Percentiles rank a stretch among this genome's conserved stretches.
Evolutionary conservation across 495 filamentous ascomycete genomes (phyloP).

Genomic region (Penicillium goetzii): DNA sequence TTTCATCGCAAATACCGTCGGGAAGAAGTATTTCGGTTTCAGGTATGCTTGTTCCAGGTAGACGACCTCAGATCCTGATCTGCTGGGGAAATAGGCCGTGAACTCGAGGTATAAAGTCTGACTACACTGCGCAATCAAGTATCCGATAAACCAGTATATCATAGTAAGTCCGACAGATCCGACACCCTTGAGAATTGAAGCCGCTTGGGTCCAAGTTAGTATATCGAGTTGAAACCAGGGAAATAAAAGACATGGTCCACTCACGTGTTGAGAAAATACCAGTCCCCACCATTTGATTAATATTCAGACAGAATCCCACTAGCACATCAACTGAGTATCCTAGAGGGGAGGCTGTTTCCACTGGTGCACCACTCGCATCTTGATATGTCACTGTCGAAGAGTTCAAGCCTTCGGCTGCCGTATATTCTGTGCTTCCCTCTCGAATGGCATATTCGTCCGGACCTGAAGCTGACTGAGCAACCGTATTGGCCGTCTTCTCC

Average conservation of each 20-base stretch:
- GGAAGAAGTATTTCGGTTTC: slow-evolving; percentile 62
- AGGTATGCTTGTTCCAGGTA: slow-evolving; percentile 70
- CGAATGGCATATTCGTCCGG: slow-evolving; percentile 18
- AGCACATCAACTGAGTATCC: slow-evolving; percentile 61
- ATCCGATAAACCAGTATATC: slow-evolving; percentile 65
- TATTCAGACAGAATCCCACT: slow-evolving; percentile 63
- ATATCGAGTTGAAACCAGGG: neutral
- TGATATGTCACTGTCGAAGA: slow-evolving; percentile 60
- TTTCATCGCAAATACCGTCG: slow-evolving; percentile 62
- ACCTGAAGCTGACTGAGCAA: slow-evolving; percentile 2
- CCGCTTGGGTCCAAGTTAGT: slow-evolving; percentile 39
- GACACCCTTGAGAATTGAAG: slow-evolving; percentile 56
- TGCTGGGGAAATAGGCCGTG: slow-evolving; percentile 64
- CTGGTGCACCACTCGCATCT: slow-evolving; percentile 64
- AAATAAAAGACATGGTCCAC: slow-evolving; percentile 17
- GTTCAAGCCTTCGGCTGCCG: slow-evolving; percentile 58
- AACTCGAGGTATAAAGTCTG: slow-evolving; percentile 63
- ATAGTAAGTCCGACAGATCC: slow-evolving; percentile 63
- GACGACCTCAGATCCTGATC: slow-evolving; percentile 66
- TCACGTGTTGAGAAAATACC: slow-evolving; percentile 67
- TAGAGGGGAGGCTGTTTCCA: slow-evolving; percentile 60
- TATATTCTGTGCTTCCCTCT: slow-evolving; percentile 52
- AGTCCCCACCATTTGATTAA: slow-evolving; percentile 69
- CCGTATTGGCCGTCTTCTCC: slow-evolving; percentile 6
- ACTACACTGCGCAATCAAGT: slow-evolving; percentile 52